phyloP scores from a whole-genome alignment of 2,329 filamentous ascomycete genomes.

The Aspergillus fijiensis region DNA sequence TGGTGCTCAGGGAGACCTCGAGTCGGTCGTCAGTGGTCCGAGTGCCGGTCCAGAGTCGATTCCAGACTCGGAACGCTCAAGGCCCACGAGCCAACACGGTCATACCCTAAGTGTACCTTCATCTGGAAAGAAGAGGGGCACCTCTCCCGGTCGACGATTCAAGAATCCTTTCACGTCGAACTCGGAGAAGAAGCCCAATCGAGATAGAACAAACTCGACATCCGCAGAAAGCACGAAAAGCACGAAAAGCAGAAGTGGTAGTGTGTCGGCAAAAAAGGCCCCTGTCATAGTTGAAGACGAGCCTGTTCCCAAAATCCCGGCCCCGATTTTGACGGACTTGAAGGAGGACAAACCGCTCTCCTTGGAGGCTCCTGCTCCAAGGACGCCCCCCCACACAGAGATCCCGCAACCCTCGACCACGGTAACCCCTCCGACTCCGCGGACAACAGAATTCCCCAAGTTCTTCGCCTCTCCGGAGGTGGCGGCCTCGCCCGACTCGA shows the following conservation, averaged over 20 bases:
- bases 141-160: slow-evolving; percentile 70
- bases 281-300: slow-evolving; percentile 27
- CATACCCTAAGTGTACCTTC: slow-evolving; percentile 35
- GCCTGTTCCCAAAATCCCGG: slow-evolving; percentile 33
- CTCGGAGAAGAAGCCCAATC: slow-evolving; percentile 50
- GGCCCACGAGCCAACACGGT: slow-evolving; percentile 28
- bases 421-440: slow-evolving; percentile 64
- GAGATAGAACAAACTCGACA: slow-evolving; percentile 46
- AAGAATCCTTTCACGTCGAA: slow-evolving; percentile 65
- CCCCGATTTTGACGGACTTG: slow-evolving; percentile 34
- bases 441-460: slow-evolving; percentile 35
- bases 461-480: slow-evolving; percentile 29
- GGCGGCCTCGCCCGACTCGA: slow-evolving; percentile 42
- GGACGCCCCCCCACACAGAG: slow-evolving; percentile 34
- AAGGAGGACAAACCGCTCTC: slow-evolving; percentile 26
- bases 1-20: slow-evolving; percentile 24
- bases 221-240: slow-evolving; percentile 45
- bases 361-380: slow-evolving; percentile 27
- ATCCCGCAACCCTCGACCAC: slow-evolving; percentile 49
- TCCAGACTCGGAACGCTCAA: slow-evolving; percentile 37
- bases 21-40: slow-evolving; percentile 30
- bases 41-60: slow-evolving; percentile 41
- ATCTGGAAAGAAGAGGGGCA: slow-evolving; percentile 55
- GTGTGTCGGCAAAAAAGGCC: slow-evolving; percentile 34
- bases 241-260: slow-evolving; percentile 40